Percentiles rank a stretch among this genome's conserved stretches.
Evolutionary conservation across 2,329 filamentous ascomycete species (phyloP).

Genomic region (Pseudomassariella vexata): DNA sequence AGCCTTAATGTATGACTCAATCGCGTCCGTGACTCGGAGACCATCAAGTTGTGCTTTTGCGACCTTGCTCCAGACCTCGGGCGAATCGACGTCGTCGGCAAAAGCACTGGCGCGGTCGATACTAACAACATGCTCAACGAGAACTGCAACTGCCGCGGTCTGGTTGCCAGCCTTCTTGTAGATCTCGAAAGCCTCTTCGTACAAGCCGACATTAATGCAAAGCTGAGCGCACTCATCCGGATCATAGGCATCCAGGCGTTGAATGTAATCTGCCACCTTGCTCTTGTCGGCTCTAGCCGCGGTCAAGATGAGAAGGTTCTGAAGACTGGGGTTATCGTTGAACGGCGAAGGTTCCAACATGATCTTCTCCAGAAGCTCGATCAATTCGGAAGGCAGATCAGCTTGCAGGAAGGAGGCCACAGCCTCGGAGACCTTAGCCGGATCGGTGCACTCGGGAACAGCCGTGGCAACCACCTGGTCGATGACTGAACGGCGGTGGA

Average conservation of each 20-base stretch:
- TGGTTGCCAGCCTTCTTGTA: constrained; percentile 97
- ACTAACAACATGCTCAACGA: constrained; percentile 94
- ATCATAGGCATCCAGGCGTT: constrained; percentile 82
- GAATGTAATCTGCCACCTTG: constrained; percentile 93
- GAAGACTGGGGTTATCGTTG: constrained; percentile 93
- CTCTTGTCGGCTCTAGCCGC: constrained; percentile 95
- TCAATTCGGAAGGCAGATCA: constrained; percentile 88
- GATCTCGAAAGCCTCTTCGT: constrained; percentile 96
- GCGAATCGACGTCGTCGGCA: constrained; percentile 86
- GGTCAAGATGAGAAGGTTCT: constrained; percentile 94
- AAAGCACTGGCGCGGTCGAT: constrained; percentile 96
- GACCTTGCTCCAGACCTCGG: constrained; percentile 97
- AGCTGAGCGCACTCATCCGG: constrained; percentile 88
- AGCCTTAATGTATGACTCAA: constrained; percentile 96
- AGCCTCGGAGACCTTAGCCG: constrained; percentile 89
- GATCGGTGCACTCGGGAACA: constrained; percentile 86
- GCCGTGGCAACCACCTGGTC: constrained; percentile 96
- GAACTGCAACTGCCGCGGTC: constrained; percentile 77
- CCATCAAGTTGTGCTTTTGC: constrained; percentile 97
- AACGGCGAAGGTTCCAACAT: constrained; percentile 98
- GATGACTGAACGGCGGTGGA: constrained; percentile 86
- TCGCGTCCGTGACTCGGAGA: constrained; percentile 83
- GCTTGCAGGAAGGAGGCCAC: constrained; percentile 89
- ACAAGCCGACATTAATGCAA: constrained; percentile 90
- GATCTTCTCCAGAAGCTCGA: constrained; percentile 98